Evolutionary conservation across 768 basidiomycete genomes (phyloP), one percentile per base, ranked within the genome.

Genomic region (Obba rivulosa): DNA sequence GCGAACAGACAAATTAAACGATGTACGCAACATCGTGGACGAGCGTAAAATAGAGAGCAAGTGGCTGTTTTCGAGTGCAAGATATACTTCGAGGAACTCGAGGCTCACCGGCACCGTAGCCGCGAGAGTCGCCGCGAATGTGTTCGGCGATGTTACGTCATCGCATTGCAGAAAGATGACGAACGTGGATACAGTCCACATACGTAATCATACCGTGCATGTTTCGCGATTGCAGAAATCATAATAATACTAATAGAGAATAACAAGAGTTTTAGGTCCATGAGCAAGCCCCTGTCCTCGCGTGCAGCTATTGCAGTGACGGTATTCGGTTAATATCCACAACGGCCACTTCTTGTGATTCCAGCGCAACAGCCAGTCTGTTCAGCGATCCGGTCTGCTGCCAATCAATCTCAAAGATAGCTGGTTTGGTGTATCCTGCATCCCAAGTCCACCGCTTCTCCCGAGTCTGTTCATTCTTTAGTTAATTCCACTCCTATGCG

Each of bases 341-440:
- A 28, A 89, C 72, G 4, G 78, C 84, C n/a, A 87, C 85, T 31
- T 74, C 66, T 45, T 74, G 73, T 51, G 78, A 80, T 63, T 87
- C 84, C 58, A 89, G 66, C 17, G 84, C 83, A 55, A 89, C 61
- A 4, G 84, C 83, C 57, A 89, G 73, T 34, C 87, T 73, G 62
- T 83, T 79, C 35, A 77, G 62, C 10, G 68, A 62, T 23, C 66
- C 72, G 52, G 74, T 73, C 34, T 69, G 70, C 62, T 81, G 83
- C 87, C 87, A 89, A 58, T 81, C 81, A 48, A 87, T 80, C 63
- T 88, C 87, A 54, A 85, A 89, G 20, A 89, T 75, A 8, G 83
- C 80, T 9, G 78, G 79, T 56, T 75, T 80, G 28, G 78, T 77
- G 23, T 62, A 52, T 4, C 76, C 79, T 4, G 77, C 76, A 49